These are phyloP conservation scores for Rhodotorula graminis DNA, from an alignment of 768 basidiomycete genomes.

Conservation along the genomic window DNA sequence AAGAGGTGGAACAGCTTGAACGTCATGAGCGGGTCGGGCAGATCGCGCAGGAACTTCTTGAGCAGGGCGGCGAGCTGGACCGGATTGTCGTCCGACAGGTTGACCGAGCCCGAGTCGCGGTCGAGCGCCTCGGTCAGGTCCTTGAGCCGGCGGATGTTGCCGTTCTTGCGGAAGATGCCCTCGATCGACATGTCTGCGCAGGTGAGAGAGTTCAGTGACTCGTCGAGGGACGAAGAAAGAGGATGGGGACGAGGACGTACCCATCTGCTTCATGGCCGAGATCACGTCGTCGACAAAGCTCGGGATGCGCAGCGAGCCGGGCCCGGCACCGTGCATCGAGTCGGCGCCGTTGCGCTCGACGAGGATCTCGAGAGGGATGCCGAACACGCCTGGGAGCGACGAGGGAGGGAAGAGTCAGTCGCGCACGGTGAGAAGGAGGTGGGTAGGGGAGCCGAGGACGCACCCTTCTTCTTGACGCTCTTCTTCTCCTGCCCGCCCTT, in stretches of 20 bases:
- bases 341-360: conserved; percentile 95
- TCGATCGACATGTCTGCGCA: conserved; percentile 91
- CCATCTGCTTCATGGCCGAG: conserved; percentile 98
- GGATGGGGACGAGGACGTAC: conserved; percentile 52
- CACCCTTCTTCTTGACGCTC: conserved; percentile 60
- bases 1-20: conserved; percentile 86
- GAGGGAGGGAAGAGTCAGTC: no score
- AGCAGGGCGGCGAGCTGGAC: conserved; percentile 93
- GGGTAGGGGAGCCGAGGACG: conserved; percentile 45
- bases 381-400: conserved; percentile 68
- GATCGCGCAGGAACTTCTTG: conserved; percentile 92
- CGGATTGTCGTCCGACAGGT: conserved; percentile 87
- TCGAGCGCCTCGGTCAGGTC: conserved; percentile 89
- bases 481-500: conserved; percentile 76
- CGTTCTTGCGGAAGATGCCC: conserved; percentile 97
- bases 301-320: conserved; percentile 77
- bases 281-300: conserved; percentile 98
- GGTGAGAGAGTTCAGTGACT: neutral
- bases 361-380: conserved; percentile 82
- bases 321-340: conserved; percentile 82
- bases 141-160: conserved; percentile 88
- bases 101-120: conserved; percentile 85
- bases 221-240: neutral
- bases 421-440: neutral
- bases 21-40: conserved; percentile 93